phyloP scores from a whole-genome alignment of 129 eudicot genomes.

The Helianthus tuberosus region DNA sequence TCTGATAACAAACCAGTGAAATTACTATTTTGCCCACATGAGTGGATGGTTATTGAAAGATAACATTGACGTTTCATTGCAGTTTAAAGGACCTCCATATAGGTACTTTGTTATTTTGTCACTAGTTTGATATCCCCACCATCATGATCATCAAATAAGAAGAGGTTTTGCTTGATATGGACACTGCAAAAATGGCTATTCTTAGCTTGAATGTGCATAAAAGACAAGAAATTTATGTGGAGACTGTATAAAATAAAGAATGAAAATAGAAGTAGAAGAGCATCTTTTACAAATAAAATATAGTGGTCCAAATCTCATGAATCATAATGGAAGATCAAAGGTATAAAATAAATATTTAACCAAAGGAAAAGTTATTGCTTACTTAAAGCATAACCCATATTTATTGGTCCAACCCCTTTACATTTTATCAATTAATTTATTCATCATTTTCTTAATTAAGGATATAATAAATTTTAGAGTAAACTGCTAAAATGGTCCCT shows the following conservation, averaged over 20 bases:
- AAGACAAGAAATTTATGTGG: constrained; percentile 26
- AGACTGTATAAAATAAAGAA: constrained; percentile 23
- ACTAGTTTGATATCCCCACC: constrained; percentile 16
- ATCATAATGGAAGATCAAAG: constrained; percentile 25
- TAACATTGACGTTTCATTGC: neutral
- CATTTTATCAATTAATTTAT: neutral
- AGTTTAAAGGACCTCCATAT: constrained; percentile 25
- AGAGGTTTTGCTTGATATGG: constrained; percentile 25
- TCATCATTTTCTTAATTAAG: neutral
- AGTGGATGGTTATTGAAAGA: neutral
- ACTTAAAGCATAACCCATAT: constrained; percentile 26
- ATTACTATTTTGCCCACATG: neutral
- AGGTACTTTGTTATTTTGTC: constrained; percentile 29
- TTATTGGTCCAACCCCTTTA: constrained; percentile 28
- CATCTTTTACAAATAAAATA: constrained; percentile 21
- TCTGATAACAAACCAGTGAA: neutral
- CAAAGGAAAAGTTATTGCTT: constrained; percentile 30
- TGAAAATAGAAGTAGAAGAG: constrained; percentile 27
- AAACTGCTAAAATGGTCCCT: too few species aligned
- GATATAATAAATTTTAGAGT: neutral
- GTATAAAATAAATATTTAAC: constrained; percentile 9
- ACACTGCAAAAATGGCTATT: constrained; percentile 24
- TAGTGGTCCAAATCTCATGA: constrained; percentile 38
- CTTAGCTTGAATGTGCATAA: constrained; percentile 24
- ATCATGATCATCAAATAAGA: constrained; percentile 10